Evolutionary conservation across 805 yeast species (phyloP).

Genomic region (Cyberlindnera veronae): DNA sequence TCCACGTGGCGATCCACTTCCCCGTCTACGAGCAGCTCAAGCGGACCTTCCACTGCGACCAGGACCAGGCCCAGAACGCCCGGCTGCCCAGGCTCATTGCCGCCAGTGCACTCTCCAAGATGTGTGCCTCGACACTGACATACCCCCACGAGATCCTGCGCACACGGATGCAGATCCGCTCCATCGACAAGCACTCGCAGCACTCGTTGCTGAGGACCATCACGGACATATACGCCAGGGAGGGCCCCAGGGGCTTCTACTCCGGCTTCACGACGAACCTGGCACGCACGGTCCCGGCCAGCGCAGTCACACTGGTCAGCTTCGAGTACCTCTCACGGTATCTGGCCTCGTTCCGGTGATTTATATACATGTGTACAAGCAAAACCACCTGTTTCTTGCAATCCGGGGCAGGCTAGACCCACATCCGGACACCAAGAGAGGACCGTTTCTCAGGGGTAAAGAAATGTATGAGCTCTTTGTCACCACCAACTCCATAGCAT

Average conservation of each 20-base stretch:
- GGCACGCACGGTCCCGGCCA: constrained; percentile 88
- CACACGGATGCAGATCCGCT: constrained; percentile 74
- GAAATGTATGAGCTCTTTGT: no score
- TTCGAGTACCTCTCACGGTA: constrained; percentile 64
- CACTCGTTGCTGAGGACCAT: constrained; percentile 24
- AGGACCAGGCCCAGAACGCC: constrained; percentile 21
- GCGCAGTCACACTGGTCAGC: constrained; percentile 91
- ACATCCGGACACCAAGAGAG: no score
- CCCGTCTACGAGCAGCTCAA: constrained; percentile 88
- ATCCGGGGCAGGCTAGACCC: no score
- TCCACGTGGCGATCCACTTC: constrained; percentile 95
- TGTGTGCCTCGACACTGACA: constrained; percentile 83
- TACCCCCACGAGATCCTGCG: constrained; percentile 95
- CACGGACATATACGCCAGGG: constrained; percentile 41
- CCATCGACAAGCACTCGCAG: constrained; percentile 26
- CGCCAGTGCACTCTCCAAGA: constrained; percentile 80
- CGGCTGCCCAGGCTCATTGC: constrained; percentile 42
- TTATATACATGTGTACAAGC: no score
- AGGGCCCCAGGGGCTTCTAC: constrained; percentile 81
- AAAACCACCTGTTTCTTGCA: no score
- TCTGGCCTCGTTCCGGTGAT: no score
- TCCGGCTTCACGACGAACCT: constrained; percentile 86
- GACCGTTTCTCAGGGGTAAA: no score
- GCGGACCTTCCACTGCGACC: constrained; percentile 35
- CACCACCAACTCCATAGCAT: no score